phyloP scores from a whole-genome alignment of 1,284 basidiomycete species.

The Neotropicomus parvogracilis region DNA sequence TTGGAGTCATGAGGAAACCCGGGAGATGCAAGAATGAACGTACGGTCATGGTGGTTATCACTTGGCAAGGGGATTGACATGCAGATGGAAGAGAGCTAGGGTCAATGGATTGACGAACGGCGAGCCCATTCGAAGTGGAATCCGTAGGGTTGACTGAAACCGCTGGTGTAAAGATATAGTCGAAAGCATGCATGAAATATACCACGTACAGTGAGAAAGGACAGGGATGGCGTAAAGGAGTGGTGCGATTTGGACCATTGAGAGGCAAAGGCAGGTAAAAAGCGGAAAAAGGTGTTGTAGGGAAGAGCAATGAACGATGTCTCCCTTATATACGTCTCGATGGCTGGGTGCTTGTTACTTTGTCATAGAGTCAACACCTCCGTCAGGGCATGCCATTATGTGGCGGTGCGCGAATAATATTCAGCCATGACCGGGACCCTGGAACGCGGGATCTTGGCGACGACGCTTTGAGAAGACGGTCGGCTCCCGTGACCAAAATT shows the following conservation, averaged over 20 bases:
- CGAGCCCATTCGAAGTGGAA: conserved; percentile 12
- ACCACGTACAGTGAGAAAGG: conserved; percentile 15
- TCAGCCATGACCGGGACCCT: no score
- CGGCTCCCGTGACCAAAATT: no score
- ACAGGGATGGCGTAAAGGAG: conserved; percentile 15
- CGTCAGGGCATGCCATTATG: no score
- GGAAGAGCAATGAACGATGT: neutral
- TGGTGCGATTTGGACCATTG: conserved; percentile 25
- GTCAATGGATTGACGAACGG: conserved; percentile 17
- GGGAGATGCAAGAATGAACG: neutral
- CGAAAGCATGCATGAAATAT: neutral
- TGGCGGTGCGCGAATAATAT: no score
- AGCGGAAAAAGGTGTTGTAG: neutral
- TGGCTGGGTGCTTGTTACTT: neutral
- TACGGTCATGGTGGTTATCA: conserved; percentile 21
- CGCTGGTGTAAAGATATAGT: neutral
- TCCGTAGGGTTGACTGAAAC: neutral
- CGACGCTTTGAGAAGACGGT: no score
- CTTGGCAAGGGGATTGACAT: conserved; percentile 24
- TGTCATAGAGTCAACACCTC: neutral
- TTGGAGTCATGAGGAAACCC: neutral
- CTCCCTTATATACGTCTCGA: conserved; percentile 1
- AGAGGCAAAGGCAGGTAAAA: neutral
- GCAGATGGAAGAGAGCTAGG: conserved; percentile 12
- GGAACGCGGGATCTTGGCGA: no score